Evolutionary conservation across 345 rosid species (phyloP).

Genomic region (Leavenworthia alabamica): DNA sequence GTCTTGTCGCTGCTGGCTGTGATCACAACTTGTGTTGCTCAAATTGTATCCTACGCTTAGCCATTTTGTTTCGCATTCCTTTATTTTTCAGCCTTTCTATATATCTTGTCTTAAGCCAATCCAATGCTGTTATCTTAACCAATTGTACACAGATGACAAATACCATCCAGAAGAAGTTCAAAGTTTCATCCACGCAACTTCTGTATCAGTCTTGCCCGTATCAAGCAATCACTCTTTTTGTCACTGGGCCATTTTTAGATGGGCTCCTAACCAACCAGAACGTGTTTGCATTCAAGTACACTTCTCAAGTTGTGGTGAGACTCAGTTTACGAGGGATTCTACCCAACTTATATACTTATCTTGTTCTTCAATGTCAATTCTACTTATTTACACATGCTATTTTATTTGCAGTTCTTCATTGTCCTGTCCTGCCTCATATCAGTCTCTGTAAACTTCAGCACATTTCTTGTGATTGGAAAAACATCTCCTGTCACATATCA

Average conservation of each 20-base stretch:
- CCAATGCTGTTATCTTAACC: slow-evolving; percentile 45
- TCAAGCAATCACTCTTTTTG: slow-evolving; percentile 86
- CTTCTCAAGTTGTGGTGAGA: slow-evolving; percentile 94
- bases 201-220: slow-evolving; percentile 98
- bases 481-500: slow-evolving; percentile 99
- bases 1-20: slow-evolving; percentile 87
- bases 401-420: slow-evolving; percentile 87
- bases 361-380: background rate
- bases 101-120: slow-evolving; percentile 7
- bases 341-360: background rate
- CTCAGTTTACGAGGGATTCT: slow-evolving; percentile 1
- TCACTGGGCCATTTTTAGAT: slow-evolving; percentile 93
- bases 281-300: slow-evolving; percentile 95
- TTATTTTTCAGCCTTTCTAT: background rate
- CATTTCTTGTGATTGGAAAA: slow-evolving; percentile 96
- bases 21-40: slow-evolving; percentile 94
- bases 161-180: slow-evolving; percentile 99
- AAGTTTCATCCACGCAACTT: slow-evolving; percentile 97
- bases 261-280: slow-evolving; percentile 84
- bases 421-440: slow-evolving; percentile 98
- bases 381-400: background rate
- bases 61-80: slow-evolving; percentile 13
- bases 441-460: slow-evolving; percentile 98
- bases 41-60: slow-evolving; percentile 82
- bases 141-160: slow-evolving; percentile 78